These are phyloP conservation scores for Ajuga reptans DNA, from an alignment of 305 asterid species.

Conservation along the genomic window DNA sequence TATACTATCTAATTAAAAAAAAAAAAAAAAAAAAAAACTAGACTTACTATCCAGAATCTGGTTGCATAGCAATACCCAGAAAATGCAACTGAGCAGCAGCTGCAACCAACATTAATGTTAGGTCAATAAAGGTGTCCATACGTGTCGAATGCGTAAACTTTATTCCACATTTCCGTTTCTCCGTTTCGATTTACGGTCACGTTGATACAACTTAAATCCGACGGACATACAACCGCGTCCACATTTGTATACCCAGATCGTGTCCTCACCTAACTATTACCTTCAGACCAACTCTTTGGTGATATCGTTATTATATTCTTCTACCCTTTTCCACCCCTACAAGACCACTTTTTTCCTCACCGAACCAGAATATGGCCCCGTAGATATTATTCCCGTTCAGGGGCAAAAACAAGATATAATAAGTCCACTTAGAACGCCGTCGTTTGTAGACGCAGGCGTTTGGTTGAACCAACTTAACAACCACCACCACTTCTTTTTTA, in stretches of 20 bases:
- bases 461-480: slow-evolving; percentile 66
- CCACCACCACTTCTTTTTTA: slow-evolving; percentile 40
- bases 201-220: background rate
- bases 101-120: slow-evolving; percentile 26
- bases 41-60: too few relatives aligned
- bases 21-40: background rate
- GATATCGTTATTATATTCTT: slow-evolving; percentile 12
- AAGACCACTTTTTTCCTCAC: background rate
- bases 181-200: slow-evolving; percentile 9
- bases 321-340: slow-evolving; percentile 14
- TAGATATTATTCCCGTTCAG: background rate
- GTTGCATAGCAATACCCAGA: too few relatives aligned
- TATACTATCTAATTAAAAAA: too few relatives aligned
- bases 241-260: slow-evolving; percentile 15
- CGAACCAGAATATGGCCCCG: background rate
- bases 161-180: slow-evolving; percentile 22
- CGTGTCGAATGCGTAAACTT: slow-evolving; percentile 35
- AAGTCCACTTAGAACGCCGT: slow-evolving; percentile 10
- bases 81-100: background rate
- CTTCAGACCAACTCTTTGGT: slow-evolving; percentile 19
- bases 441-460: slow-evolving; percentile 33
- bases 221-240: slow-evolving; percentile 17
- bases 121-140: slow-evolving; percentile 26
- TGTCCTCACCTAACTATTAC: slow-evolving; percentile 20
- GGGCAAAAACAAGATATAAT: slow-evolving; percentile 15